phyloP scores from a whole-genome alignment of 2,329 filamentous ascomycete genomes.

The Curvularia hawaiiensis region DNA sequence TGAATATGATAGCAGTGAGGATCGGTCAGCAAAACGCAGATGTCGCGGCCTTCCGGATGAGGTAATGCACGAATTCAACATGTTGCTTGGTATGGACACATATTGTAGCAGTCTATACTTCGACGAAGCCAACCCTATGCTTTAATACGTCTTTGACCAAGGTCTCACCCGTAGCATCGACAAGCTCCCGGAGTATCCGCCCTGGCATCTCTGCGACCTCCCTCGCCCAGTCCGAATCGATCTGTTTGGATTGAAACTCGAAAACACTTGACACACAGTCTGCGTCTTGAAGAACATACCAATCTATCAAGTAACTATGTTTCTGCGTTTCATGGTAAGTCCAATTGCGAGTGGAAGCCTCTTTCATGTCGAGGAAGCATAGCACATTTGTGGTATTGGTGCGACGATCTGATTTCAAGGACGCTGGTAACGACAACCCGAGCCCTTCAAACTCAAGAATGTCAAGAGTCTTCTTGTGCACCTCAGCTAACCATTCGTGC shows the following conservation, averaged over 20 bases:
- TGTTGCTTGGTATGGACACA: no score
- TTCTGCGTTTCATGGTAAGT: constrained; percentile 5
- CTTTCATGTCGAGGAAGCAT: constrained; percentile 11
- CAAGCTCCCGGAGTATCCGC: constrained; percentile 4
- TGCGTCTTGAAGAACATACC: constrained; percentile 5
- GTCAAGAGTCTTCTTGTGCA: constrained; percentile 8
- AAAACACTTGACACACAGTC: constrained; percentile 1
- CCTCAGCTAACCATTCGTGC: constrained; percentile 10
- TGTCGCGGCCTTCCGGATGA: no score
- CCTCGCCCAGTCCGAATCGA: constrained; percentile 13
- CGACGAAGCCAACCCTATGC: no score
- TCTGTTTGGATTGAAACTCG: constrained; percentile 5
- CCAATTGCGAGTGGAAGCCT: constrained; percentile 9
- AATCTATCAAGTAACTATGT: constrained; percentile 12
- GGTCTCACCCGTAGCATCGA: constrained; percentile 1
- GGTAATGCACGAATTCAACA: no score
- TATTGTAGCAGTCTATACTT: no score
- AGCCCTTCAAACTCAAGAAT: constrained; percentile 13
- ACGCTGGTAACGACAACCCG: background rate
- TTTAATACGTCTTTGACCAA: no score
- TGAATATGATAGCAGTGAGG: no score
- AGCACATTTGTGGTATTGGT: constrained; percentile 14
- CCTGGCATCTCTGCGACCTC: background rate
- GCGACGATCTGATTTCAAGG: constrained; percentile 5
- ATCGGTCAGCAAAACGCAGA: no score